phyloP scores from a whole-genome alignment of 1,284 basidiomycete genomes.

The Pulveroboletus sp. region DNA sequence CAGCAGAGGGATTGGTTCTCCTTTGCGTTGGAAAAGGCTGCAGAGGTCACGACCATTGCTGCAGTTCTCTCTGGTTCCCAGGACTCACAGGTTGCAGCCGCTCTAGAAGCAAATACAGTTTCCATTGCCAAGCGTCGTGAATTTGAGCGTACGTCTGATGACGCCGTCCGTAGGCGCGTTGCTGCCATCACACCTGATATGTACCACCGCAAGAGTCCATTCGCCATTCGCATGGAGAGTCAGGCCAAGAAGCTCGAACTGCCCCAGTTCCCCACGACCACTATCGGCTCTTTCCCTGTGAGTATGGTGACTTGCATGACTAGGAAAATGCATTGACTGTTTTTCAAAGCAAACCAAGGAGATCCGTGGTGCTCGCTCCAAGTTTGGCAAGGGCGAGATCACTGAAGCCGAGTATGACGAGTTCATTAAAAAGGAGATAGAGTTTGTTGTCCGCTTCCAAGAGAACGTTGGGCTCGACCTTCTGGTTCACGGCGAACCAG shows the following conservation, averaged over 20 bases:
- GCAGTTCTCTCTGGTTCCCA: constrained; percentile 81
- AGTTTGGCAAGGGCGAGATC: constrained; percentile 92
- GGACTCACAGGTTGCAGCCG: constrained; percentile 62
- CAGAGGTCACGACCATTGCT: constrained; percentile 88
- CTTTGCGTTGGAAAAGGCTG: constrained; percentile 96
- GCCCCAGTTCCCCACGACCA: constrained; percentile 98
- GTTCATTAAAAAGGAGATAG: constrained; percentile 98
- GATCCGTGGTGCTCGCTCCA: constrained; percentile 94
- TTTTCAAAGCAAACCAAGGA: constrained; percentile 89
- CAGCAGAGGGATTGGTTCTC: constrained; percentile 99
- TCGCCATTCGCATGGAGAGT: constrained; percentile 83
- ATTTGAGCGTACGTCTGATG: constrained; percentile 95
- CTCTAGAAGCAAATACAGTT: constrained; percentile 83
- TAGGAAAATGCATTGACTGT: neutral
- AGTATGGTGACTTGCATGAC: constrained; percentile 22
- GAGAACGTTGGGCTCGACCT: constrained; percentile 96
- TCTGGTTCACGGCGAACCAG: constrained; percentile 98
- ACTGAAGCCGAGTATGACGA: constrained; percentile 89
- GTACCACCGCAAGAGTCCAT: constrained; percentile 89
- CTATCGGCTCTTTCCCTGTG: constrained; percentile 96
- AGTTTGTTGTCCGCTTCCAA: constrained; percentile 93
- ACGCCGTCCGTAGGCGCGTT: constrained; percentile 93
- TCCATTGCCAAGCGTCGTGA: constrained; percentile 95
- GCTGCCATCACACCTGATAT: constrained; percentile 86
- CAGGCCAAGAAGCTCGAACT: constrained; percentile 90